Conservation (phyloP, 768 basidiomycete species). For the Amanita rubescens region DNA sequence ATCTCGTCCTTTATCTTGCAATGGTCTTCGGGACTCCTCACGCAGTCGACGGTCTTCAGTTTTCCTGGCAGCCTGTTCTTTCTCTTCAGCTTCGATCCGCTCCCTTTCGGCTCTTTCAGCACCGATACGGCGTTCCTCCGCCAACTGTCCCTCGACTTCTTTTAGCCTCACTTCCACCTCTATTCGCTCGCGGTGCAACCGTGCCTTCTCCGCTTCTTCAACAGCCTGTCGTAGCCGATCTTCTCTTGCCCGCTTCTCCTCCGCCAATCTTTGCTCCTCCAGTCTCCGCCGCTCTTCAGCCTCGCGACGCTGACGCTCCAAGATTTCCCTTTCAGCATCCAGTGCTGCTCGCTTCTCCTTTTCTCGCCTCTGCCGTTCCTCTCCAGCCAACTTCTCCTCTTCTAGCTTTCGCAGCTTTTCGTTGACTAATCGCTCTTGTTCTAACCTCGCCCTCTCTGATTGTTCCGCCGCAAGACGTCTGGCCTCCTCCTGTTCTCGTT, state of each 20-base stretch:
- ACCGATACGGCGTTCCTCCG: slow-evolving; percentile 21
- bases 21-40: slow-evolving; percentile 8
- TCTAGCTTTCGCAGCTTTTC: slow-evolving; percentile 18
- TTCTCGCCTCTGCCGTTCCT: slow-evolving; percentile 17
- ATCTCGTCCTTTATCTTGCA: background rate
- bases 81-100: slow-evolving; percentile 12
- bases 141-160: slow-evolving; percentile 23
- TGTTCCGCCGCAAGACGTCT: slow-evolving; percentile 30
- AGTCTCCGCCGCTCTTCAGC: slow-evolving; percentile 18
- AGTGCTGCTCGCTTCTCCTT: slow-evolving; percentile 15
- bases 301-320: slow-evolving; percentile 15
- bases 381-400: slow-evolving; percentile 17
- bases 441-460: slow-evolving; percentile 25
- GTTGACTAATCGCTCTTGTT: slow-evolving; percentile 24
- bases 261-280: slow-evolving; percentile 23
- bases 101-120: slow-evolving; percentile 14
- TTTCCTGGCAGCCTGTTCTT: slow-evolving; percentile 12
- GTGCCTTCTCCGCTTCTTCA: slow-evolving; percentile 21
- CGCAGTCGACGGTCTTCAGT: slow-evolving; percentile 7
- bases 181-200: slow-evolving; percentile 20
- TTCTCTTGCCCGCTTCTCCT: slow-evolving; percentile 21
- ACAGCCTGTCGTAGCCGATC: slow-evolving; percentile 19
- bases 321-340: slow-evolving; percentile 15
- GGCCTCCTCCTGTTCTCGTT: slow-evolving; percentile 25
- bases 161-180: slow-evolving; percentile 28